Evolutionary conservation across 768 basidiomycete genomes (phyloP).

Genomic region (Porphyrellus cyaneotinctus): DNA sequence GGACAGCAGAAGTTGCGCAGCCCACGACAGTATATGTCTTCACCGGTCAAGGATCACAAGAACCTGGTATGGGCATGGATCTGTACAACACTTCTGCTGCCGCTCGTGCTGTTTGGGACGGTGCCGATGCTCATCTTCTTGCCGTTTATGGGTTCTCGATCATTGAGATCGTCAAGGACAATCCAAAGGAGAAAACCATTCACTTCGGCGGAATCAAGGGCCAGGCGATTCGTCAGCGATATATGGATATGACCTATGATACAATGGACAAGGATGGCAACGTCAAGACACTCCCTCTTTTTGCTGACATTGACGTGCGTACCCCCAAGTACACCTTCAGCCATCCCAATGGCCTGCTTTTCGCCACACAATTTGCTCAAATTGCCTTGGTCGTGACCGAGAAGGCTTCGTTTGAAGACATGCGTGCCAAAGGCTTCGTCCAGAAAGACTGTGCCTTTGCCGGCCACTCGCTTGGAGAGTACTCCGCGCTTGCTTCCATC

Average conservation of each 20-base stretch:
- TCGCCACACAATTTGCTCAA: slow-evolving; percentile 98
- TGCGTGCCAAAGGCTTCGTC: slow-evolving; percentile 93
- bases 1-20: slow-evolving; percentile 90
- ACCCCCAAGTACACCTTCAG: slow-evolving; percentile 98
- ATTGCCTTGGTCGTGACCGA: slow-evolving; percentile 98
- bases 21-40: slow-evolving; percentile 93
- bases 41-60: slow-evolving; percentile 97
- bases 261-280: slow-evolving; percentile 94
- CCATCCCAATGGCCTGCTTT: slow-evolving; percentile 91
- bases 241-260: slow-evolving; percentile 99
- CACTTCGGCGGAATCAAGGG: slow-evolving; percentile 99
- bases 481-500: slow-evolving; percentile 96
- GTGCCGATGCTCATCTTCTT: slow-evolving; percentile 88
- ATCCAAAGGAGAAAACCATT: slow-evolving; percentile 96
- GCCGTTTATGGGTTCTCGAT: slow-evolving; percentile 98
- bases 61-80: slow-evolving; percentile 99
- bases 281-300: slow-evolving; percentile 93
- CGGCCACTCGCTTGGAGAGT: slow-evolving; percentile 97
- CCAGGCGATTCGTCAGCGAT: slow-evolving; percentile 96
- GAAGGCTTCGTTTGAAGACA: slow-evolving; percentile 97
- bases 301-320: slow-evolving; percentile 91
- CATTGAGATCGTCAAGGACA: slow-evolving; percentile 97
- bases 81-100: slow-evolving; percentile 90
- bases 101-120: slow-evolving; percentile 96
- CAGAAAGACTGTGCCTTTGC: slow-evolving; percentile 92